phyloP scores from a whole-genome alignment of 768 basidiomycete genomes.

The Mycena amicta region DNA sequence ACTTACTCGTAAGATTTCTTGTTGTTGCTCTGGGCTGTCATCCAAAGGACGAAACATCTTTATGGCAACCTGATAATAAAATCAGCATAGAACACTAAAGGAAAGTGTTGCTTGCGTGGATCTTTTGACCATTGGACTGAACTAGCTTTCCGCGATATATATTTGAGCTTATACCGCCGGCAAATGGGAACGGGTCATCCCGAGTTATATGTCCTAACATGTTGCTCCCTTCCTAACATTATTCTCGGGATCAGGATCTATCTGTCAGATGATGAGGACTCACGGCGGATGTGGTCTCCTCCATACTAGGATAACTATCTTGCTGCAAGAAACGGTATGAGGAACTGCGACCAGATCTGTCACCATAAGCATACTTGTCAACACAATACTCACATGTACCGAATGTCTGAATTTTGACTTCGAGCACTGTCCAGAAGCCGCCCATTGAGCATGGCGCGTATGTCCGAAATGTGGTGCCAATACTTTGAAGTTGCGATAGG shows the following conservation, averaged over 20 bases:
- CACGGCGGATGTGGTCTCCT: not conserved
- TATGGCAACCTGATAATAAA: slow-evolving; percentile 13
- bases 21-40: slow-evolving; percentile 7
- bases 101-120: slow-evolving; percentile 1
- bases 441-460: no score
- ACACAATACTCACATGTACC: no score
- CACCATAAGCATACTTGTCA: no score
- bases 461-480: no score
- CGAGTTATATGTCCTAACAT: slow-evolving; percentile 5
- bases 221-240: not conserved
- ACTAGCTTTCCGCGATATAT: slow-evolving; percentile 14
- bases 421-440: no score
- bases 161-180: slow-evolving; percentile 13
- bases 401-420: no score
- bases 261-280: not conserved
- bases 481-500: no score
- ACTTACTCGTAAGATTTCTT: slow-evolving; percentile 14
- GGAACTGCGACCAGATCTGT: no score
- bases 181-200: slow-evolving; percentile 14
- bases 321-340: no score
- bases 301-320: not conserved
- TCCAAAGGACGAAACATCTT: slow-evolving; percentile 16
- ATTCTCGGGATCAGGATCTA: not conserved
- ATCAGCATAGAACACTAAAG: no score
- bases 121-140: slow-evolving; percentile 12